These are phyloP conservation scores for Pseudogymnoascus sp. DNA, from an alignment of 2,329 filamentous ascomycete genomes.

Conservation along the genomic window DNA sequence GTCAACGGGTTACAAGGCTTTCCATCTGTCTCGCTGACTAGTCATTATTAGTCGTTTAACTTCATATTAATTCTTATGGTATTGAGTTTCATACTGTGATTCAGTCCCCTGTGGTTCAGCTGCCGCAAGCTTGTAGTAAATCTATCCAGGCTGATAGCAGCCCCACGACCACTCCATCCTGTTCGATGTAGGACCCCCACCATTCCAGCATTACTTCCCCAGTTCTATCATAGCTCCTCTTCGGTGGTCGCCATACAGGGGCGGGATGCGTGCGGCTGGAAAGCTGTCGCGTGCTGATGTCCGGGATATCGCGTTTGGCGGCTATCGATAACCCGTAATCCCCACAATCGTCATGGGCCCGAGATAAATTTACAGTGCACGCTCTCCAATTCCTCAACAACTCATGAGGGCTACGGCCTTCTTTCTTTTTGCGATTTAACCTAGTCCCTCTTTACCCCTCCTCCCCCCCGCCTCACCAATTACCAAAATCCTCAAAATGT, in stretches of 20 bases:
- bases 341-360: conserved; percentile 5
- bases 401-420: conserved; percentile 9
- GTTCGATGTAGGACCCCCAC: conserved; percentile 8
- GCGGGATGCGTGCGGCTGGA: neutral
- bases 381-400: neutral
- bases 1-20: neutral
- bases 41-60: neutral
- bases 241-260: neutral
- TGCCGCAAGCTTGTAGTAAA: neutral
- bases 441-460: neutral
- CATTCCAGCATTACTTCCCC: neutral
- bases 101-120: conserved; percentile 3
- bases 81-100: conserved; percentile 6
- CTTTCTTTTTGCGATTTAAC: neutral
- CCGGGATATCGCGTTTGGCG: conserved; percentile 9
- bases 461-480: neutral
- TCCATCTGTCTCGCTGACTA: neutral
- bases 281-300: conserved; percentile 1
- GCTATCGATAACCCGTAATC: conserved; percentile 8
- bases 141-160: neutral
- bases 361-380: conserved; percentile 2
- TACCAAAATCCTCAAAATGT: conserved; percentile 11
- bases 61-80: neutral
- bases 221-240: neutral
- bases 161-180: neutral